phyloP scores from a whole-genome alignment of 1,284 basidiomycete genomes.

The Marasmius fiardii region DNA sequence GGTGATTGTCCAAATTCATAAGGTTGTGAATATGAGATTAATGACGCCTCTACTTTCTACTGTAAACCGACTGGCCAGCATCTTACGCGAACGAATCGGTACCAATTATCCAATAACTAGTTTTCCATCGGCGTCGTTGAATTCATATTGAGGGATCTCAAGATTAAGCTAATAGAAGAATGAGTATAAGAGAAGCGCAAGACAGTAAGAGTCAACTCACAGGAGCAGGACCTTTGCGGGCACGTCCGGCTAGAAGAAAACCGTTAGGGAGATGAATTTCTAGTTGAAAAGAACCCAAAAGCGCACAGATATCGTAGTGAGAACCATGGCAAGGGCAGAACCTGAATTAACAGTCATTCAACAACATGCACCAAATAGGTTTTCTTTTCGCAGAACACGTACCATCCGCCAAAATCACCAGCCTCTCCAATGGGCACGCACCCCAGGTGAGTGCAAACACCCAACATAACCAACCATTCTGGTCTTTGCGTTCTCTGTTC shows the following conservation, averaged over 20 bases:
- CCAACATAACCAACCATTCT: slow-evolving; percentile 98
- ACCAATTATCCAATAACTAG: slow-evolving; percentile 82
- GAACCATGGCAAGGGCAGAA: slow-evolving; percentile 99
- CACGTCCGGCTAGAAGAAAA: slow-evolving; percentile 71
- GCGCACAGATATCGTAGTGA: slow-evolving; percentile 91
- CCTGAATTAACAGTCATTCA: slow-evolving; percentile 33
- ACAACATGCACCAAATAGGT: background rate
- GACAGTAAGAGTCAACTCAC: slow-evolving; percentile 39
- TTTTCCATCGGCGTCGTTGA: slow-evolving; percentile 87
- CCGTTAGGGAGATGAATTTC: slow-evolving; percentile 12
- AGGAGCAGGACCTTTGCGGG: slow-evolving; percentile 93
- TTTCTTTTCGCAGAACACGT: slow-evolving; percentile 25
- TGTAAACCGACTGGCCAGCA: background rate
- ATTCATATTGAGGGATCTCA: slow-evolving; percentile 85
- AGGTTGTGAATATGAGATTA: background rate
- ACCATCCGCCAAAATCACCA: slow-evolving; percentile 98
- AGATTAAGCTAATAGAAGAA: slow-evolving; percentile 72
- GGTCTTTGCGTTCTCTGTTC: slow-evolving; percentile 89
- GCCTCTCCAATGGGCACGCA: slow-evolving; percentile 99
- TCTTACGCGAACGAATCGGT: background rate
- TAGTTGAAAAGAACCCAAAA: slow-evolving; percentile 7
- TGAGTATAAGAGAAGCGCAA: background rate
- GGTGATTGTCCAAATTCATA: background rate
- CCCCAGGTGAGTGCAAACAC: slow-evolving; percentile 98
- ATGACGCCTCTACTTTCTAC: background rate